These are phyloP conservation scores for Rhytidiadelphus loreus DNA, from an alignment of 225 moss, liverwort and hornwort genomes.

Conservation along the genomic window DNA sequence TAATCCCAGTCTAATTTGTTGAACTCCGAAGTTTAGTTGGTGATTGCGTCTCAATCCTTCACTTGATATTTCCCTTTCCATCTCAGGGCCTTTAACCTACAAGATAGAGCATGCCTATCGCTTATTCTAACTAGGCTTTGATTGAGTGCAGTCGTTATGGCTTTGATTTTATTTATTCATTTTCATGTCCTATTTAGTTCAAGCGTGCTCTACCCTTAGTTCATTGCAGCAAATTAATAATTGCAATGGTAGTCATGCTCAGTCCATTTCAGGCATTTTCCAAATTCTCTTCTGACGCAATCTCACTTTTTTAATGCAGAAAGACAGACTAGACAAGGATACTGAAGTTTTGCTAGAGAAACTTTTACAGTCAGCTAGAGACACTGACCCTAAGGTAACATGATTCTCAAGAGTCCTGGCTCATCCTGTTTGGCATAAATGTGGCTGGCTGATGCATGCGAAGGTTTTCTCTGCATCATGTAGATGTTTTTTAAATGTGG, in stretches of 20 bases:
- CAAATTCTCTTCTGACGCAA: background rate
- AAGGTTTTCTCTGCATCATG: background rate
- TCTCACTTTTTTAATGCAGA: slow-evolving; percentile 26
- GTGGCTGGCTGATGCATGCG: background rate
- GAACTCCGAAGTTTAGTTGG: background rate
- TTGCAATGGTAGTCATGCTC: background rate
- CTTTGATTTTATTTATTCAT: background rate
- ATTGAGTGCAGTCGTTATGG: background rate
- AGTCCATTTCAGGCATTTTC: background rate
- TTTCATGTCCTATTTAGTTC: background rate
- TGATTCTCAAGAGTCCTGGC: background rate
- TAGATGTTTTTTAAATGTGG: background rate
- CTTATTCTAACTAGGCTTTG: background rate
- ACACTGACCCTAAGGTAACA: slow-evolving; percentile 61
- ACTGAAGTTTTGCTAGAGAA: slow-evolving; percentile 80
- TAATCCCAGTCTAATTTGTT: background rate
- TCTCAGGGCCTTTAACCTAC: background rate
- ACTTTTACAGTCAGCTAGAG: slow-evolving; percentile 60
- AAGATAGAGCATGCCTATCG: background rate
- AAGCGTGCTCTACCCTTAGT: background rate
- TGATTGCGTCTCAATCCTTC: background rate
- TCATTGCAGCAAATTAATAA: background rate
- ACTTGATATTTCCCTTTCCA: background rate
- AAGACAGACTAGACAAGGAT: slow-evolving; percentile 52
- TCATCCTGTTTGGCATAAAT: background rate